phyloP scores from a whole-genome alignment of 164 flowering plant genomes.

The Chimonanthus salicifolius region DNA sequence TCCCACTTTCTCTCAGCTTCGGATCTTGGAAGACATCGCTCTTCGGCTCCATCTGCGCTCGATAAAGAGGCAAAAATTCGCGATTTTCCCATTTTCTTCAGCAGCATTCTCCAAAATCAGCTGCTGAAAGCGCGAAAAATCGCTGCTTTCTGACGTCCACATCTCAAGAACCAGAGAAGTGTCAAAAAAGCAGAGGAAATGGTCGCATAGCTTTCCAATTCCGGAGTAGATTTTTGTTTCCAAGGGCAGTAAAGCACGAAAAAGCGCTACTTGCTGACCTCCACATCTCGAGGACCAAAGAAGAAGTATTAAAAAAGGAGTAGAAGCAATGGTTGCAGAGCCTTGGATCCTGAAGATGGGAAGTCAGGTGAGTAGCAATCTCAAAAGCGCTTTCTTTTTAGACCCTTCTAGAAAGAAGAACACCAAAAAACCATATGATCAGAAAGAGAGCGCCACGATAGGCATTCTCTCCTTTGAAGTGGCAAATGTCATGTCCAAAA shows the following conservation, averaged over 20 bases:
- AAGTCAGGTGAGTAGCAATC: slow-evolving; percentile 82
- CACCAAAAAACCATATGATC: slow-evolving; percentile 23
- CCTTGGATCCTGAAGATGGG: slow-evolving; percentile 84
- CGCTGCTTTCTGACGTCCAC: background rate
- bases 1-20: background rate
- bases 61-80: no score
- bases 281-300: background rate
- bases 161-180: background rate
- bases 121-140: background rate
- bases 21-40: background rate
- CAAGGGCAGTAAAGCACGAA: background rate
- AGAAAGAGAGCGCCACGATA: slow-evolving; percentile 25
- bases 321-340: slow-evolving; percentile 76
- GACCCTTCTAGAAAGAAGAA: slow-evolving; percentile 46
- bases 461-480: slow-evolving; percentile 95
- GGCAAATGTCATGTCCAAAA: slow-evolving; percentile 85
- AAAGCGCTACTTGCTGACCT: background rate
- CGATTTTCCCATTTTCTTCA: no score
- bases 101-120: background rate
- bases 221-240: background rate
- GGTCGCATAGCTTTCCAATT: background rate
- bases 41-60: no score
- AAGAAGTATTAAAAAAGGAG: background rate
- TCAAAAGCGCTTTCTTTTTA: slow-evolving; percentile 55
- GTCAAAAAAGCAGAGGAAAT: background rate